A percentile compares a stretch with the other conserved stretches of the same genome.
Conservation (phyloP, 805 yeast genomes). For the Cyberlindnera bimundalis region DNA sequence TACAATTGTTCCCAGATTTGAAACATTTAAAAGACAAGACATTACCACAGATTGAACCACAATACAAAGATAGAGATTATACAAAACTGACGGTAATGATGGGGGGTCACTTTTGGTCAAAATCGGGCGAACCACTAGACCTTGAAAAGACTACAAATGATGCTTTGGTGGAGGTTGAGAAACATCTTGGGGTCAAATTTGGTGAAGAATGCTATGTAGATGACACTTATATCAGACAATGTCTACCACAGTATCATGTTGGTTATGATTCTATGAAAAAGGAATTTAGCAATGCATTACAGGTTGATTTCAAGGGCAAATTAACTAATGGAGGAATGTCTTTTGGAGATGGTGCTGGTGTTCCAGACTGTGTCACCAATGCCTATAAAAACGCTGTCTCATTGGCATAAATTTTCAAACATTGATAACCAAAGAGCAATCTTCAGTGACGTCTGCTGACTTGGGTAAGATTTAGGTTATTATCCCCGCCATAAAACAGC, state of each 20-base stretch:
- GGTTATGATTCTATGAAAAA: constrained; percentile 54
- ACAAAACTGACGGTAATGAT: constrained; percentile 85
- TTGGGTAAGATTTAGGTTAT: too few species aligned
- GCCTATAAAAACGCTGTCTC: constrained; percentile 52
- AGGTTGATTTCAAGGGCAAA: constrained; percentile 35
- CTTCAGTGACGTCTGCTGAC: too few species aligned
- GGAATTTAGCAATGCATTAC: constrained; percentile 32
- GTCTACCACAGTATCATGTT: constrained; percentile 78
- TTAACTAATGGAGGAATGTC: constrained; percentile 75
- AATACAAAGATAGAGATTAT: constrained; percentile 32
- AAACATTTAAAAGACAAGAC: constrained; percentile 15
- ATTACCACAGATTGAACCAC: constrained; percentile 9
- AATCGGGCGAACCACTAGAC: constrained; percentile 27
- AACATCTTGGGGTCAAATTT: constrained; percentile 30
- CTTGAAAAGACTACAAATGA: constrained; percentile 18
- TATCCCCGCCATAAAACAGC: too few species aligned
- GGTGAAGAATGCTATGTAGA: constrained; percentile 10
- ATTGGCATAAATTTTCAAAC: neutral
- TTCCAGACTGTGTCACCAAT: constrained; percentile 78
- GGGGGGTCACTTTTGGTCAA: constrained; percentile 64
- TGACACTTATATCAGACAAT: constrained; percentile 44
- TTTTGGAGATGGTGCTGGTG: constrained; percentile 79
- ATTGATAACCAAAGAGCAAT: too few species aligned
- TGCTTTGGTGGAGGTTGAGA: constrained; percentile 31
- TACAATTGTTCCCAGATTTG: constrained; percentile 26